A percentile compares a stretch with the other conserved stretches of the same genome.
These are phyloP conservation scores for Thielaviopsis punctulata DNA, from an alignment of 2,329 filamentous ascomycete species.

Conservation along the genomic window DNA sequence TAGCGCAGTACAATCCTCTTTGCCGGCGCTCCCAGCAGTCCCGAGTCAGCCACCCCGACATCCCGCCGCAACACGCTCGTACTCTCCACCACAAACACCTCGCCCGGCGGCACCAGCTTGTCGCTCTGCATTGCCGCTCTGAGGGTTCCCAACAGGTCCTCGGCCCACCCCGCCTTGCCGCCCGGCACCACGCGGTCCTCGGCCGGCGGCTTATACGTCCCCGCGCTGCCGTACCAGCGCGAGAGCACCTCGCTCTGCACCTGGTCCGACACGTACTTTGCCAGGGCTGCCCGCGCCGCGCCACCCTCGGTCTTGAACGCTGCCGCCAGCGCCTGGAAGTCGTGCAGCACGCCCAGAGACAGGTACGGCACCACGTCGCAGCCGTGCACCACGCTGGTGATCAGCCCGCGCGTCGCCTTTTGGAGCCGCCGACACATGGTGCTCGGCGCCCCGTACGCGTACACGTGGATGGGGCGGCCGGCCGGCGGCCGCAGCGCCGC, in stretches of 20 bases:
- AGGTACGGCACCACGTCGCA: conserved; percentile 58
- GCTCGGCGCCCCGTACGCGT: conserved; percentile 59
- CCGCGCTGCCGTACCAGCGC: conserved; percentile 38
- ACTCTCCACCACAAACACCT: conserved; percentile 57
- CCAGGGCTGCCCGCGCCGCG: conserved; percentile 49
- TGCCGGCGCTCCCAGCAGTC: conserved; percentile 48
- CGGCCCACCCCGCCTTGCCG: conserved; percentile 42
- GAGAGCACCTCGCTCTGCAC: conserved; percentile 44
- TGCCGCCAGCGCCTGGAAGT: conserved; percentile 54
- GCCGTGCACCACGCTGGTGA: conserved; percentile 58
- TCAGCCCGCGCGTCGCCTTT: conserved; percentile 52
- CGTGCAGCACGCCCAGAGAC: conserved; percentile 56
- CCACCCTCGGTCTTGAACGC: conserved; percentile 57
- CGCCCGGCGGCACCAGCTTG: conserved; percentile 58
- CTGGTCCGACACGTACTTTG: conserved; percentile 46
- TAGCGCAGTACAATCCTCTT: conserved; percentile 53
- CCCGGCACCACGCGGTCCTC: conserved; percentile 30
- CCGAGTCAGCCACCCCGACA: conserved; percentile 17
- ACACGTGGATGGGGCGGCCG: conserved; percentile 58
- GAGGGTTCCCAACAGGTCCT: conserved; percentile 46
- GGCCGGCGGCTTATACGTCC: conserved; percentile 14
- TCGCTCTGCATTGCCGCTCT: conserved; percentile 49
- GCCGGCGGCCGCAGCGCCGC: conserved; percentile 28
- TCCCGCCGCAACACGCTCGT: conserved; percentile 50
- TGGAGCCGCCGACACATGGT: conserved; percentile 55